Evolutionary conservation across 1,139 yeast genomes (phyloP).

Genomic region (Komagataea norvegica): DNA sequence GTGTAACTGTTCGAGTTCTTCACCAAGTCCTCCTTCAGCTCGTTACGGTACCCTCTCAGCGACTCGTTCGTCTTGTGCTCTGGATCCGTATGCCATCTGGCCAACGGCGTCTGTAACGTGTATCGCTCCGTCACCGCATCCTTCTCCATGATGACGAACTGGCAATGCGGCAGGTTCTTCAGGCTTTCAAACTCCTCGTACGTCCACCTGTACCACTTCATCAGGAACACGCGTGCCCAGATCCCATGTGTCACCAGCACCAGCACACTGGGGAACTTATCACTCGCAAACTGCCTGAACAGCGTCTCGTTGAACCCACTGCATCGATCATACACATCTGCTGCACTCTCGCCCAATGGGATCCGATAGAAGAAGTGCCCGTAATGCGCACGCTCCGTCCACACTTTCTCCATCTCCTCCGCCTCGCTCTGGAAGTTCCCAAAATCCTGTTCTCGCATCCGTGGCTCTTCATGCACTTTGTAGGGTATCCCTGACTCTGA

Average conservation of each 20-base stretch:
- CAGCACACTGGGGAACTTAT: constrained; percentile 64
- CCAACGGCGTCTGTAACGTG: constrained; percentile 47
- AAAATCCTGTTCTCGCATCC: constrained; percentile 91
- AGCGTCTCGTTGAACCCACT: constrained; percentile 85
- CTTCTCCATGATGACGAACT: constrained; percentile 72
- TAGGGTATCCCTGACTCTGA: constrained; percentile 46
- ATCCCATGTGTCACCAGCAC: constrained; percentile 90
- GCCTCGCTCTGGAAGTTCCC: constrained; percentile 84
- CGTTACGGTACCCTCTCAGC: constrained; percentile 11
- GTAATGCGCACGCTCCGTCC: constrained; percentile 80
- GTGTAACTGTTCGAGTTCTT: constrained; percentile 25
- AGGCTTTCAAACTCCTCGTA: constrained; percentile 83
- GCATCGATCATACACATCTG: constrained; percentile 88
- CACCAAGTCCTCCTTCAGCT: constrained; percentile 21
- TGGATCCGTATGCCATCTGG: constrained; percentile 48
- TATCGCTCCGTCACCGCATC: constrained; percentile 42
- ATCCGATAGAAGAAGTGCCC: constrained; percentile 91
- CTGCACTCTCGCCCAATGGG: constrained; percentile 93
- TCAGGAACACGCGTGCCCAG: constrained; percentile 85
- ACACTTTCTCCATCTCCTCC: constrained; percentile 70
- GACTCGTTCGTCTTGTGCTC: constrained; percentile 1
- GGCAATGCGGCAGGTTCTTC: constrained; percentile 80
- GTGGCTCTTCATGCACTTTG: constrained; percentile 72
- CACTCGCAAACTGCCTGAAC: constrained; percentile 69
- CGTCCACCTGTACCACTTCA: constrained; percentile 93